Evolutionary conservation across 176 grass and related monocot genomes (phyloP), one percentile per base, ranked within the genome.

Genomic region (Olyra latifolia): DNA sequence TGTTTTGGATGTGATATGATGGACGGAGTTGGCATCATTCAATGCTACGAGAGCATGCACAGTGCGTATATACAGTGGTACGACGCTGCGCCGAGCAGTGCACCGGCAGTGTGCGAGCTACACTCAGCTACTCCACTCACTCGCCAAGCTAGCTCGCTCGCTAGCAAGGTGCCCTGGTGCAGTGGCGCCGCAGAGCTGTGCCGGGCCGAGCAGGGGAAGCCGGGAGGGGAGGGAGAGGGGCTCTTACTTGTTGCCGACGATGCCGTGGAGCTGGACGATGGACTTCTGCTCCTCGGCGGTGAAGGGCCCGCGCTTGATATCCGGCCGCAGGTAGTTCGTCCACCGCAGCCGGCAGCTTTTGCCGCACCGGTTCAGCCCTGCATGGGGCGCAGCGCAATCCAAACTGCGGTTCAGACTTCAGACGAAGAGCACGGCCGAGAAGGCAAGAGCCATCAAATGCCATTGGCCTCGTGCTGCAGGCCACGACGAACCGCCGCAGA

Each of bases 271-370:
- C 75, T 98, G 96, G 72, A 95, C 67, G 89, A 98, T 98, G 58
- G 96, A 93, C 62, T 98, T 98, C 86, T 98, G 86, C 79, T 98
- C 96, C 61, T 98, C 96, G 7, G 83, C 16, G 20, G 88, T 98
- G 81, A 98, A 98, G 6, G 96, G 84, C 12, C 96, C 96, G 61
- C 96, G 92, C 84, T 91, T 98, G 80, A 98, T 95, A 78, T 95
- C 96, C 8, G 96, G 96, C 58, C 96, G 82, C 22, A 98, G 86
- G 76, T 98, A 98, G 88, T 98, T 98, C 45, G 96, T 95, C 96
- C 96, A 98, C 78, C 96, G 92, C 50, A 98, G 88, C 35, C 96
- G 88, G 72, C 96, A 99, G 86, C 96, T 99, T 90, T 99, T 99
- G 49, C 96, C 96, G 84, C 96, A 98, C 27, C 96, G 90, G 65